Evolutionary conservation across 805 yeast species (phyloP), one percentile per base, ranked within the genome.

Genomic region (Starmerella gropengiesseri): DNA sequence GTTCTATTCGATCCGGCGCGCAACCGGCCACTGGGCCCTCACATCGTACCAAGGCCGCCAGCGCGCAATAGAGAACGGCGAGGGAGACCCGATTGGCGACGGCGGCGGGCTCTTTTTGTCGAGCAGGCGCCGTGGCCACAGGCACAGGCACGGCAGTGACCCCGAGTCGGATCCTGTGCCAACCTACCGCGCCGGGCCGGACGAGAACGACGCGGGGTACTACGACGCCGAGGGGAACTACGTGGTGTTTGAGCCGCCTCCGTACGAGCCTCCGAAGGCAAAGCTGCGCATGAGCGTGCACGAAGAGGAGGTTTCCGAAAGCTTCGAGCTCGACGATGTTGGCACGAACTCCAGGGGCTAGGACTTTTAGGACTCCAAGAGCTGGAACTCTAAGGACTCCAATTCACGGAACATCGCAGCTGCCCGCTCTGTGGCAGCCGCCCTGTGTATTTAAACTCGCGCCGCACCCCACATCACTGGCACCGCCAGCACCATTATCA

Each of bases 221-320:
- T 50, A 50, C 37, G 51, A 50, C 31, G 40, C 28, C 8, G 13
- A 48, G 25, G 53, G 53, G 9, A 37, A 37, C 30, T 50, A 47
- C 26, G 17, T 31, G n/a, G 45, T 44, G 6, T 38, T 23, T 35
- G 49, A 37, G 31, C 49, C 49, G 23, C 49, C 49, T 12, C 49
- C 49, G 22, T 45, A 45, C 35, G 42, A 31, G 16, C 46, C 46
- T 25, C 46, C 46, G 6, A 43, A 43, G 20, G 46, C 46, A 3
- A 23, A 33, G 22, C 23, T 43, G 30, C 42, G 43, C 23, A 17
- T 20, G 3, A 31, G 34, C 23, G 31, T 19, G 3, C 19, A 14
- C 5, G 44, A 40, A n/a, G 11, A 19, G 7, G 36, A 32, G 8
- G 34, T 7, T 3, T 16, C 17, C 7, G 36, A 32, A 12, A 21